Evolutionary conservation across 441 rosid species (phyloP), one percentile per base, ranked within the genome.

Genomic region (Populus tomentosa): DNA sequence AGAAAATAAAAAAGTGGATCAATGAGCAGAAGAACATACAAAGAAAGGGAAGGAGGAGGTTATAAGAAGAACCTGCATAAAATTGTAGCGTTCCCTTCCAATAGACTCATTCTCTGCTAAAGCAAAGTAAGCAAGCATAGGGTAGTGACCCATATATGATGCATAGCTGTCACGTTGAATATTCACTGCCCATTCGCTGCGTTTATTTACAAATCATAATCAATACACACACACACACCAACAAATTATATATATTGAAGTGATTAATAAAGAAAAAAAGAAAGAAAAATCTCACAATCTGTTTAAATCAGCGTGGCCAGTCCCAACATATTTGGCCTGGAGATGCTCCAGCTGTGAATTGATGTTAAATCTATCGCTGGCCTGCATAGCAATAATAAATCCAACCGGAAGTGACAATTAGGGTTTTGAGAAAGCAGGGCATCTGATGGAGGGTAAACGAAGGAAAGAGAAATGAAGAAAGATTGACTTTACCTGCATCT

Each of bases 321-420:
- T 95, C 24, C 99, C 99, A 36, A 92, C 97, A 74, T 95, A 95
- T 85, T 92, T 95, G 70, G 99, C 94, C 84, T 95, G 97, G 77
- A 94, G 98, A 86, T 94, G 99, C 80, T 95, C 99, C 38, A 95
- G 97, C 90, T 94, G 98, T 73, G 97, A 95, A 74, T 94, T 95
- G 72, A 95, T 94, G 87, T 95, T 95, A 81, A 95, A 95, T 89
- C 98, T 89, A 85, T 95, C 98, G 79, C 98, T 95, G 46, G 97
- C 97, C 99, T 95, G 87, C 87, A 82, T 14, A 3, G 61, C 36
- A 70, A 23, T 1, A 20, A 68, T 40, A 33, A 1, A 62, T 61
- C 24, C 6, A 0, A 16, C 18, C 14, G 53, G 63, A 46, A 24
- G 10, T 10, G 28, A 3, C 14, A 32, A 30, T n/a, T 40, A 26